Percentiles rank a stretch among this genome's conserved stretches.
These are phyloP conservation scores for Aspergillus avenaceus DNA, from an alignment of 495 filamentous ascomycete species.

Conservation along the genomic window DNA sequence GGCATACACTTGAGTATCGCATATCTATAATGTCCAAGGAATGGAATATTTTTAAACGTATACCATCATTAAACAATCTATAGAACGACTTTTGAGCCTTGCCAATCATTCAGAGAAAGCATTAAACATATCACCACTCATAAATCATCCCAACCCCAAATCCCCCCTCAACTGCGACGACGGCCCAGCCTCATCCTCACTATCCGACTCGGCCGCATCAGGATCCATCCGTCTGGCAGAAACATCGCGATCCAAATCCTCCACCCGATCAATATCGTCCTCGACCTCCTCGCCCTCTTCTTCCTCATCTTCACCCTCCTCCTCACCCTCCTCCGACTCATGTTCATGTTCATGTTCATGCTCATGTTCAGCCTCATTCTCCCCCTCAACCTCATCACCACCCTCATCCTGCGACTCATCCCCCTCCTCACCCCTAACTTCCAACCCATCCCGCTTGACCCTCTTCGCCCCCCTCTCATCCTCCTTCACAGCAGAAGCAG, in stretches of 20 bases:
- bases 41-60: not conserved
- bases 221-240: conserved; percentile 27
- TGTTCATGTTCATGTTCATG: no score
- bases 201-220: conserved; percentile 34
- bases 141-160: conserved; percentile 32
- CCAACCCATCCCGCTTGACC: conserved; percentile 44
- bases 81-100: no score
- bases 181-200: conserved; percentile 40
- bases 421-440: conserved; percentile 42
- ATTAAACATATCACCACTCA: not conserved
- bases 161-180: conserved; percentile 40
- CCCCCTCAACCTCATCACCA: conserved; percentile 51
- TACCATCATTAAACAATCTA: not conserved
- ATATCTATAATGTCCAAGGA: not conserved
- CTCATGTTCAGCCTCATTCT: conserved; percentile 44
- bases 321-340: conserved; percentile 52
- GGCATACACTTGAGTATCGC: not conserved
- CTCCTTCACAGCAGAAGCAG: not conserved
- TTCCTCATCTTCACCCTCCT: conserved; percentile 37
- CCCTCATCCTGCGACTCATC: conserved; percentile 43
- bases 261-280: conserved; percentile 63
- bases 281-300: conserved; percentile 35
- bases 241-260: conserved; percentile 47
- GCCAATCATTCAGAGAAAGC: not conserved
- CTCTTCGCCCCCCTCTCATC: conserved; percentile 37